phyloP scores from a whole-genome alignment of 495 filamentous ascomycete genomes.

The Collariella sp. region DNA sequence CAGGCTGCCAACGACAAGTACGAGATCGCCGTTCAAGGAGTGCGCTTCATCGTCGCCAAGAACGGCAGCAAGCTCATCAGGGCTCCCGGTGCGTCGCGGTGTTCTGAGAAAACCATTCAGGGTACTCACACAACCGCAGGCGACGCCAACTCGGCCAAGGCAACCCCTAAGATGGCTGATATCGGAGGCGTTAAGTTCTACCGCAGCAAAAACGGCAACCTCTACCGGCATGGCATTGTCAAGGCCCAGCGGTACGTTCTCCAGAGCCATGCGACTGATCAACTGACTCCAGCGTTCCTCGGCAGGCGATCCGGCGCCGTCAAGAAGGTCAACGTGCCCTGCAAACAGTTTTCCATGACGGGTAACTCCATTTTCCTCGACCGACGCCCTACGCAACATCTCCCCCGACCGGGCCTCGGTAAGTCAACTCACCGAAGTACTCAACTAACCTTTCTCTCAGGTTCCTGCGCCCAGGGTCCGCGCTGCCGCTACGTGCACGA shows the following conservation, averaged over 20 bases:
- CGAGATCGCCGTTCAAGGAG: slow-evolving; percentile 65
- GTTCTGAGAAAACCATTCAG: slow-evolving; percentile 9
- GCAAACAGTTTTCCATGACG: slow-evolving; percentile 83
- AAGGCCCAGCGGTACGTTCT: slow-evolving; percentile 56
- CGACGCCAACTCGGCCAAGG: slow-evolving; percentile 52
- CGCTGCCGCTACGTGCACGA: slow-evolving; percentile 79
- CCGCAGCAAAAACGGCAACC: slow-evolving; percentile 84
- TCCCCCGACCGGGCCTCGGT: slow-evolving; percentile 20
- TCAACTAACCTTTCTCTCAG: slow-evolving; percentile 44
- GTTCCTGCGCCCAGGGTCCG: slow-evolving; percentile 72
- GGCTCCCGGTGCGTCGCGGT: slow-evolving; percentile 50
- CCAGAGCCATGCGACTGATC: background rate
- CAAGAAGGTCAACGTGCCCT: slow-evolving; percentile 68
- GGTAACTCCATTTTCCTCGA: slow-evolving; percentile 56
- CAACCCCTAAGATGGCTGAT: slow-evolving; percentile 68
- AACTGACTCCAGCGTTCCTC: slow-evolving; percentile 18
- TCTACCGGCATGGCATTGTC: slow-evolving; percentile 66
- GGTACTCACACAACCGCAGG: slow-evolving; percentile 47
- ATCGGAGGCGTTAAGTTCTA: slow-evolving; percentile 81
- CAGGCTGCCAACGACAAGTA: slow-evolving; percentile 36
- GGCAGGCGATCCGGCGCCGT: slow-evolving; percentile 37
- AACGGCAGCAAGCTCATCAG: slow-evolving; percentile 81
- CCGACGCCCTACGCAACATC: slow-evolving; percentile 22
- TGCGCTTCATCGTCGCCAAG: slow-evolving; percentile 64
- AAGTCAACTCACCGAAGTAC: slow-evolving; percentile 18